A percentile compares a stretch with the other conserved stretches of the same genome.
Evolutionary conservation across 768 basidiomycete species (phyloP).

Genomic region (Xanthoconium purpureum): DNA sequence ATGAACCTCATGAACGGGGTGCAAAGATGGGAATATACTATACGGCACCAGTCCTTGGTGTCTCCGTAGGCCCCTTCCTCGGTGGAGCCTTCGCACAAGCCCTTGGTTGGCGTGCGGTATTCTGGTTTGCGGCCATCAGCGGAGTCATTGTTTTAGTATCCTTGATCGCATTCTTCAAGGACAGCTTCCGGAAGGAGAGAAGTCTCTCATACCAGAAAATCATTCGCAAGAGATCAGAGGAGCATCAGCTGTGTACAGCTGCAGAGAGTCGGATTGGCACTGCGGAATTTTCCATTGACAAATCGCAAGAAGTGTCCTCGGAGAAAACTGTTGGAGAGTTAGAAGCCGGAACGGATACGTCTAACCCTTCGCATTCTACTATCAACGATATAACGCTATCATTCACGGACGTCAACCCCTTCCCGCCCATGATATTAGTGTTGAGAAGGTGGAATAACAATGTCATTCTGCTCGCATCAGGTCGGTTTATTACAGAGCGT

Average conservation of each 20-base stretch:
- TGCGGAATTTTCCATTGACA: neutral
- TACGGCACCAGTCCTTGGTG: constrained; percentile 73
- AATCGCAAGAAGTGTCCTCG: constrained; percentile 6
- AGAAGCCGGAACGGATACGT: constrained; percentile 5
- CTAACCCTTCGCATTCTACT: neutral
- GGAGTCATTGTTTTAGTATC: constrained; percentile 50
- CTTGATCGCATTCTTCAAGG: constrained; percentile 68
- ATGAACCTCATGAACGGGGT: constrained; percentile 75
- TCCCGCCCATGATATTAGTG: constrained; percentile 58
- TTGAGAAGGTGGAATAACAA: constrained; percentile 66
- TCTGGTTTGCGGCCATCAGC: constrained; percentile 76
- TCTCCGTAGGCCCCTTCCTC: constrained; percentile 62
- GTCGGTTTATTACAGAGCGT: constrained; percentile 2
- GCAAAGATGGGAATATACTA: constrained; percentile 83
- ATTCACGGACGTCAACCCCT: constrained; percentile 68
- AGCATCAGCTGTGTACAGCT: constrained; percentile 13
- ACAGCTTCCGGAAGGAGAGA: constrained; percentile 81
- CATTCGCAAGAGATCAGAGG: constrained; percentile 42
- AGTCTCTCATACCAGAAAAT: constrained; percentile 75
- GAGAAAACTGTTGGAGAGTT: neutral
- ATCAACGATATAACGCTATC: constrained; percentile 47
- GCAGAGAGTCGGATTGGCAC: neutral
- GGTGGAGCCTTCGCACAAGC: constrained; percentile 66
- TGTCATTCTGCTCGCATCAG: constrained; percentile 44
- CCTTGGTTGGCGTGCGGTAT: constrained; percentile 78